These are phyloP conservation scores for Backusella sp. DNA, from an alignment of 192 early-diverging fungal species.

Conservation along the genomic window DNA sequence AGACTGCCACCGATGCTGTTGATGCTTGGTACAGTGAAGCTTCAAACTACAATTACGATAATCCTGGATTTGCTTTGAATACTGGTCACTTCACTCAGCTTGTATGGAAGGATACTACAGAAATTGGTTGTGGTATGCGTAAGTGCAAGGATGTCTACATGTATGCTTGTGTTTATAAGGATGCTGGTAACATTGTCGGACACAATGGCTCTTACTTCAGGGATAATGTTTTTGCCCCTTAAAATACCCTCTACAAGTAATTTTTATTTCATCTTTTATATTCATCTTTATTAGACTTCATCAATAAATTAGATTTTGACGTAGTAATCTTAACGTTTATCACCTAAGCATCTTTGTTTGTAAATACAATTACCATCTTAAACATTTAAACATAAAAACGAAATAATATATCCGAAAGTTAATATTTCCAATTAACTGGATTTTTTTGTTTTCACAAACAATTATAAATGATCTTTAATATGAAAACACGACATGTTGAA, in stretches of 20 bases:
- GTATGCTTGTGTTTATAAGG: slow-evolving; percentile 30
- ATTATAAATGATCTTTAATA: neutral
- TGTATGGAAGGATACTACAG: slow-evolving; percentile 34
- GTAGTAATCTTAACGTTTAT: neutral
- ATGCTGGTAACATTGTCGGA: slow-evolving; percentile 39
- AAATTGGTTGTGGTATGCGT: slow-evolving; percentile 36
- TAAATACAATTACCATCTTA: neutral
- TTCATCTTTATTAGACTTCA: neutral
- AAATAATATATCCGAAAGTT: neutral
- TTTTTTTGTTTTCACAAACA: neutral
- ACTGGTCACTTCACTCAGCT: slow-evolving; percentile 53
- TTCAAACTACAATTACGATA: slow-evolving; percentile 40
- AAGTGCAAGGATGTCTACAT: slow-evolving; percentile 40
- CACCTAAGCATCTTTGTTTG: neutral
- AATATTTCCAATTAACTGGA: neutral
- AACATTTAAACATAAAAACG: neutral
- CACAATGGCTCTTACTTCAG: slow-evolving; percentile 17
- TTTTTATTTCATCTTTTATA: neutral
- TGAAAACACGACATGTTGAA: neutral
- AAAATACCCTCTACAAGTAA: neutral
- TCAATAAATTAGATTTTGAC: neutral
- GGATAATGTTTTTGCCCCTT: slow-evolving; percentile 36
- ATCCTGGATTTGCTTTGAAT: slow-evolving; percentile 31
- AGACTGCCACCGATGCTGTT: slow-evolving; percentile 28
- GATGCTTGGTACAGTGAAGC: slow-evolving; percentile 47